A percentile compares a stretch with the other conserved stretches of the same genome.
Evolutionary conservation across 1,284 basidiomycete species (phyloP).

Genomic region (Entoloma clypeatum): DNA sequence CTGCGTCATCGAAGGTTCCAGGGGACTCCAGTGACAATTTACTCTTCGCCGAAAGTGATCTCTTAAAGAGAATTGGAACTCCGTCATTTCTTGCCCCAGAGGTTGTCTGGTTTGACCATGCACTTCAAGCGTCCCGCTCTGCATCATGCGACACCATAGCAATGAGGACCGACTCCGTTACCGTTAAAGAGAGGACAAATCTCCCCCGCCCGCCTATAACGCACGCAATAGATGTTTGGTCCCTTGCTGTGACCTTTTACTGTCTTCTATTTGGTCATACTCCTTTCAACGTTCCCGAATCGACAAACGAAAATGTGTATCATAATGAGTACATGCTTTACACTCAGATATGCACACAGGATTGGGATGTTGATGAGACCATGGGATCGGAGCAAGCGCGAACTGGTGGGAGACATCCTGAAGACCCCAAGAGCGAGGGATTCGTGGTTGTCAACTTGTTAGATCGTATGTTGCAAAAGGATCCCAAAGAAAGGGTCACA

Average conservation of each 20-base stretch:
- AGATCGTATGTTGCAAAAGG: constrained; percentile 73
- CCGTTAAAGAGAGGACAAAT: neutral
- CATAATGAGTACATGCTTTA: constrained; percentile 65
- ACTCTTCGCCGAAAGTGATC: constrained; percentile 65
- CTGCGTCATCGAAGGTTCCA: constrained; percentile 31
- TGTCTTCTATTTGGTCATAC: constrained; percentile 80
- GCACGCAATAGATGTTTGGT: constrained; percentile 90
- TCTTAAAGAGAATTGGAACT: constrained; percentile 80
- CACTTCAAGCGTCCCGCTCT: constrained; percentile 9
- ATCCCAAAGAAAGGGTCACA: constrained; percentile 66
- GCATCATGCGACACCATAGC: constrained; percentile 22
- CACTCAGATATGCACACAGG: constrained; percentile 69
- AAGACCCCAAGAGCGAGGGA: constrained; percentile 40
- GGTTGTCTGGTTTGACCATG: constrained; percentile 61
- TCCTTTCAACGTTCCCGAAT: constrained; percentile 56
- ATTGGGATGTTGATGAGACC: constrained; percentile 58
- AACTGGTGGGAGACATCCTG: constrained; percentile 48
- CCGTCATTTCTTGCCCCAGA: constrained; percentile 90
- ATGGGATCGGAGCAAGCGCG: constrained; percentile 67
- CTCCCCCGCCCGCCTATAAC: constrained; percentile 52
- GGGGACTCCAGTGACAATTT: constrained; percentile 27
- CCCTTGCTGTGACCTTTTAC: constrained; percentile 85
- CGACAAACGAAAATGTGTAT: constrained; percentile 47
- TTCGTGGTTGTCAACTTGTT: constrained; percentile 63
- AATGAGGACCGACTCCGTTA: constrained; percentile 16